These are phyloP conservation scores for Scheffersomyces amazonensis DNA, from an alignment of 805 yeast species.

Conservation along the genomic window DNA sequence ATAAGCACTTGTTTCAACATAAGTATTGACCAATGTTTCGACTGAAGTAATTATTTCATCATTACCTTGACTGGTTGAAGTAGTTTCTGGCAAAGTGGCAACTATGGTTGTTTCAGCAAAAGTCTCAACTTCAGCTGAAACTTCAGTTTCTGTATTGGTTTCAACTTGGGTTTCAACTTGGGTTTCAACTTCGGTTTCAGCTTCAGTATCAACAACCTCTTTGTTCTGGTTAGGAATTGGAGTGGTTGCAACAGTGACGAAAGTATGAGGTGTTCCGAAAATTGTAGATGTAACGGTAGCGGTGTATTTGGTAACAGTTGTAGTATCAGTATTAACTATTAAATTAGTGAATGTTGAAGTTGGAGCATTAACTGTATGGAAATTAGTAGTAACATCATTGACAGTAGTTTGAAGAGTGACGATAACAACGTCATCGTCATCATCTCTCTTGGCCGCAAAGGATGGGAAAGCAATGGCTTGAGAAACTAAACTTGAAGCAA, in stretches of 20 bases:
- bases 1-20: not conserved
- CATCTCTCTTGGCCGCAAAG: conserved; percentile 1
- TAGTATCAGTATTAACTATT: conserved; percentile 27
- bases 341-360: conserved; percentile 27
- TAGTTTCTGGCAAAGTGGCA: conserved; percentile 2
- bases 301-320: conserved; percentile 39
- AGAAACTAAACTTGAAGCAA: conserved; percentile 17
- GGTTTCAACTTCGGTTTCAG: conserved; percentile 10
- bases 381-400: conserved; percentile 30
- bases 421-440: conserved; percentile 22
- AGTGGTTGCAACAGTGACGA: conserved; percentile 31
- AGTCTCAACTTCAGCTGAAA: conserved; percentile 6
- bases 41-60: not conserved
- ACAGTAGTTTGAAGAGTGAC: conserved; percentile 35
- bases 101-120: conserved; percentile 5
- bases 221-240: conserved; percentile 10
- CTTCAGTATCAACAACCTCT: conserved; percentile 7
- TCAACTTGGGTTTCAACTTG: conserved; percentile 6
- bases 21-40: not conserved
- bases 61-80: conserved; percentile 10
- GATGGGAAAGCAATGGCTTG: conserved; percentile 18
- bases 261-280: conserved; percentile 36
- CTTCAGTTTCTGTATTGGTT: conserved; percentile 3
- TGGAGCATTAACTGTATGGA: conserved; percentile 28
- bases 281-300: conserved; percentile 43